Base-by-base conservation (phyloP, 2,329 filamentous ascomycete genomes). In the Trichoderma cornu-damae region DNA sequence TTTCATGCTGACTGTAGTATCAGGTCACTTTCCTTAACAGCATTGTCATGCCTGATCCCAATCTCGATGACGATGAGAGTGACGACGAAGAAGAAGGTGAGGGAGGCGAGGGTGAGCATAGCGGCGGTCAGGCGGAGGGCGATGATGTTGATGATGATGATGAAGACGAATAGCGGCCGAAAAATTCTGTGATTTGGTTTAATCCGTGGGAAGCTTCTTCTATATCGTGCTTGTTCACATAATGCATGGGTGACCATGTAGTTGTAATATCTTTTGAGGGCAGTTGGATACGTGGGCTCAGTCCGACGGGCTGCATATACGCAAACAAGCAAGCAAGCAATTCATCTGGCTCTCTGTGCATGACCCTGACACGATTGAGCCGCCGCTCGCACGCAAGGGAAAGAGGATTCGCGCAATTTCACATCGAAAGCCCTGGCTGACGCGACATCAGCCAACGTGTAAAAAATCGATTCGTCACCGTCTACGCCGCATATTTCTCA, bases 21-120 rank as follows among this genome's bases (percentile, higher is more conserved):
- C n/a, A 89, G 86, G 76, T 90, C 53, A 82, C 84, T 28, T 89
- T 88, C 70, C 70, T 90, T 60, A 91, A 90, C 66, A 81, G 78
- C 59, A 79, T 88, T 42, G 85, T 89, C 58, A 88, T 88, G 86
- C 87, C 88, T 3, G 88, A 90, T 67, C 78, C 77, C 2, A 69
- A 67, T 11, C 38, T 69, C 4, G 78, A 75, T 6, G 77, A 77
- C 12, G 74, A 75, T 9, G 73, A 74, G 12, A 67, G 67, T 7
- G 69, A 69, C 9, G 73, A 72, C 4, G 72, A 71, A 0, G 72
- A 71, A 0, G 72, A 70, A 0, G 69, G 68, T 0, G 69, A 67
- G 1, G 62, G 60, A 2, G 60, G 60, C 28, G 51, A 57, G 9
- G 46, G 57, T 18, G 43, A 61, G 30, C 52, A 57, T 24, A 35